Percentiles rank a stretch among this genome's conserved stretches.
Conservation (phyloP, 805 yeast genomes). For the Starmerella lactis-condensi region DNA sequence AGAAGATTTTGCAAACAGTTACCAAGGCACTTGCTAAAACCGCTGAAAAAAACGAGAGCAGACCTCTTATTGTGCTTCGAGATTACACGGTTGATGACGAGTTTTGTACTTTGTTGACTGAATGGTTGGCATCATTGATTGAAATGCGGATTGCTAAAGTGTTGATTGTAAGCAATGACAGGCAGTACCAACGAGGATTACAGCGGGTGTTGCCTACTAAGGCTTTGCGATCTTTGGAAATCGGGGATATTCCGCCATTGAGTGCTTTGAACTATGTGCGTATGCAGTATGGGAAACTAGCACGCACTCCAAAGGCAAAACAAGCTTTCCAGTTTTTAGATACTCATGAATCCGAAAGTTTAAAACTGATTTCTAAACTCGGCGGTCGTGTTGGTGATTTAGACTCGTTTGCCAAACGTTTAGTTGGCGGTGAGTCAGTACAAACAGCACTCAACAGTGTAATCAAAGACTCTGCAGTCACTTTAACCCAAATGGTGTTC, state of each 20-base stretch:
- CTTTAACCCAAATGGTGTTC: slow-evolving; percentile 62
- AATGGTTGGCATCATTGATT: slow-evolving; percentile 70
- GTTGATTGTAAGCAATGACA: slow-evolving; percentile 64
- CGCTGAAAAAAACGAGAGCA: slow-evolving; percentile 5
- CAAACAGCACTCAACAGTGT: slow-evolving; percentile 57
- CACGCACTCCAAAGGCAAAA: slow-evolving; percentile 2
- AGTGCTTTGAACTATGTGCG: slow-evolving; percentile 56
- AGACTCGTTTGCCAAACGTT: slow-evolving; percentile 74
- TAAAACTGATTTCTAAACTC: slow-evolving; percentile 46
- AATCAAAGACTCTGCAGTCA: slow-evolving; percentile 71
- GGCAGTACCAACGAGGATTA: slow-evolving; percentile 46
- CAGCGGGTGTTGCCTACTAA: slow-evolving; percentile 66
- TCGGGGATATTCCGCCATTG: slow-evolving; percentile 62
- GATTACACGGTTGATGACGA: slow-evolving; percentile 18
- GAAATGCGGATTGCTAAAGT: slow-evolving; percentile 77
- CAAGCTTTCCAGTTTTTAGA: slow-evolving; percentile 15
- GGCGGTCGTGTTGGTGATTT: slow-evolving; percentile 94
- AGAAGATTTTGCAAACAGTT: slow-evolving; percentile 19
- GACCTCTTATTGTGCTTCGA: slow-evolving; percentile 14
- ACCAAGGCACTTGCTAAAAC: slow-evolving; percentile 38
- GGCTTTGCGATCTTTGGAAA: slow-evolving; percentile 53
- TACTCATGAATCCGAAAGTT: slow-evolving; percentile 11
- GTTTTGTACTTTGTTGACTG: slow-evolving; percentile 54
- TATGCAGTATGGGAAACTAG: slow-evolving; percentile 16
- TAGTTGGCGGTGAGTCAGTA: slow-evolving; percentile 75